Conservation (phyloP, 2,329 filamentous ascomycete genomes). For the Penicillium sp. region DNA sequence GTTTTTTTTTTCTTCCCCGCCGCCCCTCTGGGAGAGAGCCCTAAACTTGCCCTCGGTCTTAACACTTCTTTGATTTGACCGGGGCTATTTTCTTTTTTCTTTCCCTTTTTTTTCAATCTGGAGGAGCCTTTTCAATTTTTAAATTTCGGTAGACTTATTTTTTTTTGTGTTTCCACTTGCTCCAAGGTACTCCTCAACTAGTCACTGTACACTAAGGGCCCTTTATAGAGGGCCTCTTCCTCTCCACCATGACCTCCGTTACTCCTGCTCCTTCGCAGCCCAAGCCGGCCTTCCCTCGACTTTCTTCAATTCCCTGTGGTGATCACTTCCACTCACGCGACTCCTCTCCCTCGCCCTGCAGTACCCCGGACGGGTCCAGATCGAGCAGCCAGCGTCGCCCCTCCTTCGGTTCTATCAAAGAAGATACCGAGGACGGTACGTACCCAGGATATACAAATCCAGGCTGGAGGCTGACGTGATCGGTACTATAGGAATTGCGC, state of each 20-base stretch:
- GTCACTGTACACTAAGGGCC: slow-evolving; percentile 12
- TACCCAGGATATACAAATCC: slow-evolving; percentile 4
- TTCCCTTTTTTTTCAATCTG: slow-evolving; percentile 27
- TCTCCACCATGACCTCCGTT: slow-evolving; percentile 32
- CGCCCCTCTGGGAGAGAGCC: slow-evolving; percentile 24
- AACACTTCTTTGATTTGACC: slow-evolving; percentile 18
- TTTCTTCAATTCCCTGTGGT: slow-evolving; percentile 22
- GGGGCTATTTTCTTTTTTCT: slow-evolving; percentile 17
- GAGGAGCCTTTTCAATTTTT: slow-evolving; percentile 29
- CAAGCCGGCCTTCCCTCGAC: slow-evolving; percentile 27
- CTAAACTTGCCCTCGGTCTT: slow-evolving; percentile 13
- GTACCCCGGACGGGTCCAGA: slow-evolving; percentile 37
- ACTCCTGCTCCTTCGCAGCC: slow-evolving; percentile 19
- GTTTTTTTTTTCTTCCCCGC: slow-evolving; percentile 20
- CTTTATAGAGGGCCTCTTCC: slow-evolving; percentile 28
- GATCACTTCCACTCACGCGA: slow-evolving; percentile 30
- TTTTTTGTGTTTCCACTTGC: slow-evolving; percentile 14
- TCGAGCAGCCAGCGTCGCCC: slow-evolving; percentile 41
- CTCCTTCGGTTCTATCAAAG: slow-evolving; percentile 46
- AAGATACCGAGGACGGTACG: slow-evolving; percentile 42
- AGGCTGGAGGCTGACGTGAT: slow-evolving; percentile 9
- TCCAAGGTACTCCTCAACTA: slow-evolving; percentile 10
- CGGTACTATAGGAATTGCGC: slow-evolving; percentile 37
- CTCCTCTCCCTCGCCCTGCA: slow-evolving; percentile 35
- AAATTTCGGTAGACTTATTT: slow-evolving; percentile 13